These are phyloP conservation scores for Crucibulum parvulum DNA, from an alignment of 1,284 basidiomycete genomes.

Conservation along the genomic window DNA sequence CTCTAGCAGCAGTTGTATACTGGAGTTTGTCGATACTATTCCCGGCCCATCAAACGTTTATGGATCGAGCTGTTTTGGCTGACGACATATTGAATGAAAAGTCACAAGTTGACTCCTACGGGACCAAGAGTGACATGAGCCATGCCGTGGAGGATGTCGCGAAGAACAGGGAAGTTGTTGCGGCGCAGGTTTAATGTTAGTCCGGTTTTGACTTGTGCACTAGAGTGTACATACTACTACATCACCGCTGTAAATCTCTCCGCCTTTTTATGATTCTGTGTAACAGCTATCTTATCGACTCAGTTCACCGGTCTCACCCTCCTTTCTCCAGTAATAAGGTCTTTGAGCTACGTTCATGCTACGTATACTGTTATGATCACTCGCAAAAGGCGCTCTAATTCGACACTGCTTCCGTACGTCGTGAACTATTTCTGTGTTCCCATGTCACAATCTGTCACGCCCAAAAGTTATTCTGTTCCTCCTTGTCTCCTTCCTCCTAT, in stretches of 20 bases:
- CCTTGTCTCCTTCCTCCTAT: too few species aligned
- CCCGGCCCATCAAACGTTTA: constrained; percentile 64
- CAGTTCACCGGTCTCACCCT: too few species aligned
- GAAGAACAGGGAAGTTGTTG: neutral
- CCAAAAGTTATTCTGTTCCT: too few species aligned
- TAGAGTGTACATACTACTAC: neutral
- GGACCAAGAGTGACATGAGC: constrained; percentile 1
- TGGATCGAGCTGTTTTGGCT: constrained; percentile 50
- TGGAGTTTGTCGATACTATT: constrained; percentile 58
- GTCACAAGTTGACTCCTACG: neutral
- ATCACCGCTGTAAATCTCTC: neutral
- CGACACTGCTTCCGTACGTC: too few species aligned
- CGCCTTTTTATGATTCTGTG: neutral
- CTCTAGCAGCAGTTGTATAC: constrained; percentile 46
- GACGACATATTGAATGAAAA: constrained; percentile 16
- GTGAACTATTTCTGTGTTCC: too few species aligned
- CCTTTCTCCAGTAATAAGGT: too few species aligned
- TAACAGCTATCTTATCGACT: too few species aligned
- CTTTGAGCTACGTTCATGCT: too few species aligned
- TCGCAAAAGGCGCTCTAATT: too few species aligned
- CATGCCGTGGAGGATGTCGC: neutral
- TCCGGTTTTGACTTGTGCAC: neutral
- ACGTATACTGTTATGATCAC: too few species aligned
- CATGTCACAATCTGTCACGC: too few species aligned
- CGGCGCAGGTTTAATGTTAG: neutral